These are phyloP conservation scores for Fraxinus dipetala DNA, from an alignment of 305 asterid genomes.

Conservation along the genomic window DNA sequence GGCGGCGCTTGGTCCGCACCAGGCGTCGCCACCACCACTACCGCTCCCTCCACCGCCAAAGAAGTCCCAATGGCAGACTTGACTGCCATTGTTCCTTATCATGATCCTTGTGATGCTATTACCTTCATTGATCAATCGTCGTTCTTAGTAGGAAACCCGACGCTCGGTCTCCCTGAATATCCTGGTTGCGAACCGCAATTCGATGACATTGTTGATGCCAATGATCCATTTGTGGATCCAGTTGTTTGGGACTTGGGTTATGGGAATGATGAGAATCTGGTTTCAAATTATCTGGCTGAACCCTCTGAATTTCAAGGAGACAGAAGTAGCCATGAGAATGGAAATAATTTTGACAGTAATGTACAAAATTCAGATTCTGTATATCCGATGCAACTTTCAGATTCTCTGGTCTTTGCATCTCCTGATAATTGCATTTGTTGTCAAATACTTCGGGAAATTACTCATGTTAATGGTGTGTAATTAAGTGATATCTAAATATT, in stretches of 20 bases:
- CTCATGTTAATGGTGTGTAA: constrained; percentile 52
- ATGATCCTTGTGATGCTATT: constrained; percentile 32
- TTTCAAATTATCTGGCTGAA: not conserved
- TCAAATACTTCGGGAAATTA: constrained; percentile 59
- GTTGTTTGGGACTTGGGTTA: constrained; percentile 32
- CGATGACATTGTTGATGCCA: constrained; percentile 11
- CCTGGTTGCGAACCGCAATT: constrained; percentile 5
- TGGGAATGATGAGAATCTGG: constrained; percentile 4
- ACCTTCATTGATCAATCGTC: constrained; percentile 7
- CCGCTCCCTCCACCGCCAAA: not conserved
- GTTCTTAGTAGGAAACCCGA: constrained; percentile 25
- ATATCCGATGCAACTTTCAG: constrained; percentile 31
- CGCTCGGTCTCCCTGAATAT: constrained; percentile 5
- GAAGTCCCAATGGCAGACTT: constrained; percentile 35
- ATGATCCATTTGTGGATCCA: constrained; percentile 43
- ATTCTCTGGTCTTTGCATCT: constrained; percentile 23
- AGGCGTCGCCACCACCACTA: constrained; percentile 32
- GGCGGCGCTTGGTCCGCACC: constrained; percentile 59
- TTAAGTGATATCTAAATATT: not conserved
- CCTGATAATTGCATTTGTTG: constrained; percentile 49
- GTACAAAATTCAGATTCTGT: constrained; percentile 17
- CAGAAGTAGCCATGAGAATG: constrained; percentile 12
- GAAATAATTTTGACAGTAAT: not conserved
- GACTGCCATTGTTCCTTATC: constrained; percentile 11
- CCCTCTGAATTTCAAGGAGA: constrained; percentile 19